These are phyloP conservation scores for Phytopythium sindhum DNA, from an alignment of 352 stramenopile species.

Conservation along the genomic window DNA sequence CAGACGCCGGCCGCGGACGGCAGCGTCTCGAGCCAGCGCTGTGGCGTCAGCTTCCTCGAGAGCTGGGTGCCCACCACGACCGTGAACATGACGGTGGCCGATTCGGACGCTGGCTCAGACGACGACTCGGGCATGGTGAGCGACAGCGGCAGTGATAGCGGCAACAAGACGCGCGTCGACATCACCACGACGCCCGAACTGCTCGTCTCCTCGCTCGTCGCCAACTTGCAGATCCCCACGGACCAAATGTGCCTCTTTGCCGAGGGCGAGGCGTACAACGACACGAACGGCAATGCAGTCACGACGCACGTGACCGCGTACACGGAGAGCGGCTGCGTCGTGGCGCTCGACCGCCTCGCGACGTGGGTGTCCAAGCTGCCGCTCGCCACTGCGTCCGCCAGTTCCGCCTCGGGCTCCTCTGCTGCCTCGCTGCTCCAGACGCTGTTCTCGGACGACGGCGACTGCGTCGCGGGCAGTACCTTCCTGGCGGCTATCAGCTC, in stretches of 20 bases:
- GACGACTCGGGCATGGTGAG: constrained; percentile 16
- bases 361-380: constrained; percentile 44
- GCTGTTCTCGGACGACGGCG: constrained; percentile 30
- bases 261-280: constrained; percentile 42
- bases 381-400: constrained; percentile 18
- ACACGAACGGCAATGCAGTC: constrained; percentile 31
- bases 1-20: constrained; percentile 41
- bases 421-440: constrained; percentile 21
- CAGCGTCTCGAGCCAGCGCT: constrained; percentile 36
- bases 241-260: constrained; percentile 49
- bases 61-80: constrained; percentile 21
- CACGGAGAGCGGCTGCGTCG: constrained; percentile 40
- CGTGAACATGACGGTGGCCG: constrained; percentile 1
- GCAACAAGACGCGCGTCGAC: constrained; percentile 11
- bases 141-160: background rate
- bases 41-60: constrained; percentile 49
- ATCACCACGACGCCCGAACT: constrained; percentile 25
- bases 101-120: background rate
- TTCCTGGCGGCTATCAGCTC: constrained; percentile 33
- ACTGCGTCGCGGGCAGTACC: constrained; percentile 39
- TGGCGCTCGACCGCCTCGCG: constrained; percentile 42
- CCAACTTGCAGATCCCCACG: constrained; percentile 45
- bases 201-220: constrained; percentile 33
- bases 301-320: constrained; percentile 16
- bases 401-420: constrained; percentile 9